Evolutionary conservation across 2,329 filamentous ascomycete species (phyloP).

Genomic region (Pyrenophora tritici-repentis): DNA sequence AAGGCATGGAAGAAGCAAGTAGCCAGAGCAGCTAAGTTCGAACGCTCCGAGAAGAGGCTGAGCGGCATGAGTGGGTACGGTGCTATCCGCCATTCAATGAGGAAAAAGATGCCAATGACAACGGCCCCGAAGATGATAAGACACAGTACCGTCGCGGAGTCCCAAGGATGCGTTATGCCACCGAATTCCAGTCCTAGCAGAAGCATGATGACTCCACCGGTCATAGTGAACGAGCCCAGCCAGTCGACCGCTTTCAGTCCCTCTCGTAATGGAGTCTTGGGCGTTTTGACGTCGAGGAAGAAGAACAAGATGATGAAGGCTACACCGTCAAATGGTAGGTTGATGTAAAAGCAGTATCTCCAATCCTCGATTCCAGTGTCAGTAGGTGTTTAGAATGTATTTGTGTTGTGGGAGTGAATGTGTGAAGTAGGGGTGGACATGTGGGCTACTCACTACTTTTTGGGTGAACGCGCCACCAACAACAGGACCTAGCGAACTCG

Average conservation of each 20-base stretch:
- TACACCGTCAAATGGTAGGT: conserved; percentile 65
- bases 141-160: conserved; percentile 74
- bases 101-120: conserved; percentile 67
- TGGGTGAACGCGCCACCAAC: conserved; percentile 70
- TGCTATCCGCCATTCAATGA: conserved; percentile 75
- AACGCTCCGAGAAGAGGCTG: conserved; percentile 68
- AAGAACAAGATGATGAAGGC: conserved; percentile 63
- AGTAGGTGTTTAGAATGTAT: too few relatives aligned
- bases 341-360: conserved; percentile 61
- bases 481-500: conserved; percentile 68
- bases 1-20: conserved; percentile 75
- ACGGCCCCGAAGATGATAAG: conserved; percentile 75
- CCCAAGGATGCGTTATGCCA: conserved; percentile 75
- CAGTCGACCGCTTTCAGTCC: conserved; percentile 70
- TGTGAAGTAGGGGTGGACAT: not conserved
- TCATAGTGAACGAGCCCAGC: conserved; percentile 67
- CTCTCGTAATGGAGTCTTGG: conserved; percentile 64
- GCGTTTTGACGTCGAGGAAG: conserved; percentile 69
- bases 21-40: conserved; percentile 68
- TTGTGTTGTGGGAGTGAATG: too few relatives aligned
- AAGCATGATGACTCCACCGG: conserved; percentile 82
- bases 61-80: conserved; percentile 79
- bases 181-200: conserved; percentile 86
- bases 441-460: conserved; percentile 46
- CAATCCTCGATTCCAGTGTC: too few relatives aligned